Evolutionary conservation across 306 rosid species (phyloP), one percentile per base, ranked within the genome.

Genomic region (Vachellia pachyceras): DNA sequence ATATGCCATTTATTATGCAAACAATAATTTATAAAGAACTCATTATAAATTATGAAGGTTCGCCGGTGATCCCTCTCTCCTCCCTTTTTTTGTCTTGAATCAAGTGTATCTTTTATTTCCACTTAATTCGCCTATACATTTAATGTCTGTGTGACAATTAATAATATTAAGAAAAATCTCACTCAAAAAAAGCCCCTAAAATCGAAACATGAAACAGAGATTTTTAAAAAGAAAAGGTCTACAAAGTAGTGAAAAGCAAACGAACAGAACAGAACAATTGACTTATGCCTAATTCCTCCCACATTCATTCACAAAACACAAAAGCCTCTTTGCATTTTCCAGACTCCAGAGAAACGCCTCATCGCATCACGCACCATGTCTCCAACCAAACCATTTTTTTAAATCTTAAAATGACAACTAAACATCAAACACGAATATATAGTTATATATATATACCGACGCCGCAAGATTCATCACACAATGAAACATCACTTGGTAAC

Each of bases 171-270:
- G n/a, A n/a, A n/a, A n/a, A n/a, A n/a, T 69, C 76, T 75, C 87
- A 76, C 72, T 76, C 3, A 86, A 81, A 82, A 46, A 78, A 61
- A 84, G 91, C 91, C 72, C 86, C 44, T 37, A 60, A 25, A 25
- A 25, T 60, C 0, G 66, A 60, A 57, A 20, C 64, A 57, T 1
- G 64, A 22, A 25, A 15, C 15, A 61, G 40, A 5, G 36, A 61
- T n/a, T n/a, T n/a, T n/a, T n/a, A n/a, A 15, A 54, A 23, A 22
- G 29, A 25, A 23, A 8, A 0, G 29, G 40, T 23, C 9, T 2
- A 6, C 73, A 84, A 81, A 79, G 77, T 76, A 71, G 84, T n/a
- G 60, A 80, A 83, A 50, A 78, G 61, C 68, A 77, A n/a, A n/a
- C n/a, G n/a, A n/a, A n/a, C 78, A 39, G 77, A 73, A 14, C 55